A percentile compares a stretch with the other conserved stretches of the same genome.
Conservation (phyloP, 2,329 filamentous ascomycete genomes). For the Elsinoe necatrix region DNA sequence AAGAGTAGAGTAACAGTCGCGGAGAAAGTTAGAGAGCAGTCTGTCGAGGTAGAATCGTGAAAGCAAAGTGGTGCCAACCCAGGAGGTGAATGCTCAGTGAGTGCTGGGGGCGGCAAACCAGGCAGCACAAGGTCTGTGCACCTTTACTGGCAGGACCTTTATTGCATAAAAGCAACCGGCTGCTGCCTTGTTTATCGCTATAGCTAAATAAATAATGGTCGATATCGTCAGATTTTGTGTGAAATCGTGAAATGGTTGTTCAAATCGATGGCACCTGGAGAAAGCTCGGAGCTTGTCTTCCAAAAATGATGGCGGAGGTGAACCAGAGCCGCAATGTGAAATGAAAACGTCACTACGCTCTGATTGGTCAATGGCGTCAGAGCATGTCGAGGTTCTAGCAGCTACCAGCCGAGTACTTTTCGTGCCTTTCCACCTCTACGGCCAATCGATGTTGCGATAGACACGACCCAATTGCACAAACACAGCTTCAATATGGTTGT, state of each 20-base stretch:
- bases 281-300: slow-evolving; percentile 3
- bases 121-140: slow-evolving; percentile 13
- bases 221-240: neutral
- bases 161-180: neutral
- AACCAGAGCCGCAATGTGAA: slow-evolving; percentile 7
- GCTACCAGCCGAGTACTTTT: slow-evolving; percentile 13
- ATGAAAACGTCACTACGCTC: slow-evolving; percentile 12
- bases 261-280: neutral
- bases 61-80: no score
- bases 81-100: neutral
- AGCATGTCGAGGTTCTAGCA: slow-evolving; percentile 8
- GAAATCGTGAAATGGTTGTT: neutral
- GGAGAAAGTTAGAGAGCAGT: neutral
- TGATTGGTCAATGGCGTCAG: slow-evolving; percentile 13
- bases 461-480: slow-evolving; percentile 11
- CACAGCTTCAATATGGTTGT: slow-evolving; percentile 32
- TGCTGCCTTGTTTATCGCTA: neutral
- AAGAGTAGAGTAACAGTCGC: neutral
- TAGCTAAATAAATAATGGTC: neutral
- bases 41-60: neutral
- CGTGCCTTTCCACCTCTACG: neutral
- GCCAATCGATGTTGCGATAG: neutral
- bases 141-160: neutral
- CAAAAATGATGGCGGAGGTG: neutral
- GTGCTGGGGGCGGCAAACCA: neutral